Evolutionary conservation across 164 flowering plant genomes (phyloP).

Genomic region (Liriodendron chinense): DNA sequence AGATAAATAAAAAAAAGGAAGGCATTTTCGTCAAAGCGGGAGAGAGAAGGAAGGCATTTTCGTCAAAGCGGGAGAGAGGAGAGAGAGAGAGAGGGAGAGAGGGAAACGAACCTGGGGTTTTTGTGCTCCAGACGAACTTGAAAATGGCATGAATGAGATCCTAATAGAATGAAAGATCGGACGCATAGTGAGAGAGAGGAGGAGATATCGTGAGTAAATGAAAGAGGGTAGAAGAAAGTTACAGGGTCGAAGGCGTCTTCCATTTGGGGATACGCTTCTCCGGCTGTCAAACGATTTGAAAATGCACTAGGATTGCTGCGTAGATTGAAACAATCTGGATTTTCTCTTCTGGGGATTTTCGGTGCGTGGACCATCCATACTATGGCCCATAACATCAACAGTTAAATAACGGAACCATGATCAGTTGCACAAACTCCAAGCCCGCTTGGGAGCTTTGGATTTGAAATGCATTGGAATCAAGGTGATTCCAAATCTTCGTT

Average conservation of each 20-base stretch:
- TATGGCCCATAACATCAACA: too few species aligned
- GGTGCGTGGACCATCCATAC: too few species aligned
- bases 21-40: neutral
- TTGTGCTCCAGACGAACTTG: conserved; percentile 64
- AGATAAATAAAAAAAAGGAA: conserved; percentile 8
- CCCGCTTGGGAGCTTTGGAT: too few species aligned
- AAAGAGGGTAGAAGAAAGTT: neutral
- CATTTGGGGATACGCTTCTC: neutral
- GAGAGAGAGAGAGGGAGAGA: neutral
- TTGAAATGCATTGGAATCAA: too few species aligned
- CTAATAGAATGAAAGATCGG: conserved; percentile 22
- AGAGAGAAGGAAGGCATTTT: neutral
- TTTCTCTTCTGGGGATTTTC: too few species aligned
- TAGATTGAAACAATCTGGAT: too few species aligned
- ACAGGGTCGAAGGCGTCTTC: conserved; percentile 45
- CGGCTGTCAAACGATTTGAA: neutral
- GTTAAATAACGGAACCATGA: too few species aligned
- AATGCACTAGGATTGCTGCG: too few species aligned
- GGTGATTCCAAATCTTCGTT: too few species aligned
- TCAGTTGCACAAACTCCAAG: too few species aligned
- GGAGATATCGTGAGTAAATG: neutral
- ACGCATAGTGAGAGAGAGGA: neutral
- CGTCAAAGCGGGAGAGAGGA: neutral
- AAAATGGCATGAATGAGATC: conserved; percentile 68
- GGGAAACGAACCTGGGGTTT: conserved; percentile 41